Percentiles rank a stretch among this genome's conserved stretches.
Conservation (phyloP, 108 stramenopile species). For the Seminavis robusta region DNA sequence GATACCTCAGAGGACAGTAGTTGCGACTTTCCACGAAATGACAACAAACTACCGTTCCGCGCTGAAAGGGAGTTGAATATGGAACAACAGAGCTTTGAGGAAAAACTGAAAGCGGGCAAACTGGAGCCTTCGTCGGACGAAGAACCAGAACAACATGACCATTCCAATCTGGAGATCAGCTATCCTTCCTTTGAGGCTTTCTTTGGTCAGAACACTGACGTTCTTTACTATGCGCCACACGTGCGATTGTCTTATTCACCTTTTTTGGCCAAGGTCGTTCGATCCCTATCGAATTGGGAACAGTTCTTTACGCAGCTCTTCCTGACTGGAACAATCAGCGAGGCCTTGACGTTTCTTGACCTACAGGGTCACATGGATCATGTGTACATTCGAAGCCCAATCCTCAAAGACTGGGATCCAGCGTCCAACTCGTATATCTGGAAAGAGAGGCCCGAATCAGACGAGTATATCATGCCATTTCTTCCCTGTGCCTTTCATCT, state of each 20-base stretch:
- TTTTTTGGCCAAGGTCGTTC: slow-evolving; percentile 31
- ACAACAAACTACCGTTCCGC: too few species aligned
- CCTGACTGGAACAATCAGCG: slow-evolving; percentile 29
- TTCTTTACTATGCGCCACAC: slow-evolving; percentile 27
- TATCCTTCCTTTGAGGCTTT: slow-evolving; percentile 39
- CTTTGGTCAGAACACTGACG: slow-evolving; percentile 34
- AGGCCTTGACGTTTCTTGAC: slow-evolving; percentile 22
- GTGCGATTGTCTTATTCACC: slow-evolving; percentile 26
- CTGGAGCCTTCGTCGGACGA: slow-evolving; percentile 12
- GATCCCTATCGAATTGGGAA: slow-evolving; percentile 24
- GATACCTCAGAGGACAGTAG: too few species aligned
- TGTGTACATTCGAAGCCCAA: slow-evolving; percentile 34
- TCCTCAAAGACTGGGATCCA: slow-evolving; percentile 12
- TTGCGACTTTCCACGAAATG: too few species aligned
- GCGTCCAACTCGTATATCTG: slow-evolving; percentile 6
- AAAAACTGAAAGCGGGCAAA: slow-evolving; percentile 2
- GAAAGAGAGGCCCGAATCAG: slow-evolving; percentile 16
- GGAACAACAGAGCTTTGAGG: slow-evolving; percentile 9
- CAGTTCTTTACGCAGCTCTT: slow-evolving; percentile 21
- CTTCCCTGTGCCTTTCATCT: slow-evolving; percentile 30
- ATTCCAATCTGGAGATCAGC: slow-evolving; percentile 17
- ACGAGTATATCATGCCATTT: slow-evolving; percentile 26
- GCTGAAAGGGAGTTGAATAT: too few species aligned
- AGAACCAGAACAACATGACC: background rate
- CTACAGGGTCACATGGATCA: slow-evolving; percentile 7